A percentile compares a stretch with the other conserved stretches of the same genome.
Conservation (phyloP, 805 yeast species). For the Starmerella sirachaensis region DNA sequence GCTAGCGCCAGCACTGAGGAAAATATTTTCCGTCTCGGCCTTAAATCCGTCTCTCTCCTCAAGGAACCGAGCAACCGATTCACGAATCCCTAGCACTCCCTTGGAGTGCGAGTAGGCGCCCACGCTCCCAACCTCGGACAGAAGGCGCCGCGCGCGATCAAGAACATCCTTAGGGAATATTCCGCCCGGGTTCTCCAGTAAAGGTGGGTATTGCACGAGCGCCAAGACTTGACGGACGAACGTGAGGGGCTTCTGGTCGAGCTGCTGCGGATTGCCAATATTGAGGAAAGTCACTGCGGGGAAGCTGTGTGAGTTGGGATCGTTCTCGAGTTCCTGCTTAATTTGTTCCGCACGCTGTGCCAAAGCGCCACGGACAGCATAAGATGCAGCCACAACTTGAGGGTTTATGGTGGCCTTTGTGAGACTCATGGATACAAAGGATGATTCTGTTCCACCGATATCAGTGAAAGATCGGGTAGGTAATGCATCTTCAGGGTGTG, state of each 20-base stretch:
- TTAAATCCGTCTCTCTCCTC: conserved; percentile 61
- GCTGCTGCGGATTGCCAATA: conserved; percentile 96
- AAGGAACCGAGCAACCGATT: conserved; percentile 73
- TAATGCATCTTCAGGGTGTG: too few species aligned
- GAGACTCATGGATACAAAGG: conserved; percentile 4
- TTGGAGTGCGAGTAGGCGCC: conserved; percentile 95
- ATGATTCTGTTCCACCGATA: too few species aligned
- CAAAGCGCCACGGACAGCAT: conserved; percentile 90
- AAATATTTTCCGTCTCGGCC: conserved; percentile 61
- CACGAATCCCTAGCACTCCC: conserved; percentile 63
- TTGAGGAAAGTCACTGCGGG: conserved; percentile 72
- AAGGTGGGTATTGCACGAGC: conserved; percentile 69
- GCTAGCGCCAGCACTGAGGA: conserved; percentile 88
- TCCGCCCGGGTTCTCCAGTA: conserved; percentile 34
- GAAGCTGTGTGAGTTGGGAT: conserved; percentile 62
- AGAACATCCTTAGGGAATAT: conserved; percentile 47
- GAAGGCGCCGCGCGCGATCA: conserved; percentile 51
- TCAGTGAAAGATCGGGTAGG: too few species aligned
- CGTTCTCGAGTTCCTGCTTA: conserved; percentile 40
- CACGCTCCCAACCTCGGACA: conserved; percentile 59
- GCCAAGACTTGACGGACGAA: conserved; percentile 88
- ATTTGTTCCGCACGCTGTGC: conserved; percentile 91
- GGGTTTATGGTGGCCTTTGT: conserved; percentile 15
- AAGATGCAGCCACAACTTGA: conserved; percentile 66
- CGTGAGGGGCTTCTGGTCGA: conserved; percentile 88